phyloP scores from a whole-genome alignment of 352 stramenopile genomes.

The Phytophthora pistaciae region DNA sequence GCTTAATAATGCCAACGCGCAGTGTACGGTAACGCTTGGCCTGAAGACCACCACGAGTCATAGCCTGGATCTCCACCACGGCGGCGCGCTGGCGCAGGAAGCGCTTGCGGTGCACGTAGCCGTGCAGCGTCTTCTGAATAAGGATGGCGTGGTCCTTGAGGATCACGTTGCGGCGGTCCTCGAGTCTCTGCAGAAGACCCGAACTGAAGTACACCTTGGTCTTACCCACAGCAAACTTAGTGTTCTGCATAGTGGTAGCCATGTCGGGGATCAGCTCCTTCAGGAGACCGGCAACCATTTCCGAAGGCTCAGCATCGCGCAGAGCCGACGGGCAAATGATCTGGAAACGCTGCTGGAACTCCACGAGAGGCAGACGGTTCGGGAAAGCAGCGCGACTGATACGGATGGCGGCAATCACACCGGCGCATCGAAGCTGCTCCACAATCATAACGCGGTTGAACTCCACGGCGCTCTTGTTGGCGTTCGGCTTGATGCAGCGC shows the following conservation, averaged over 20 bases:
- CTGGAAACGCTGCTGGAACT: conserved; percentile 86
- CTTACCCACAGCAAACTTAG: conserved; percentile 80
- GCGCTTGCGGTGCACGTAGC: conserved; percentile 62
- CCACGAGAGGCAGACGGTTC: conserved; percentile 92
- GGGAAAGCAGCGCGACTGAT: conserved; percentile 90
- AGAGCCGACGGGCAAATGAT: conserved; percentile 84
- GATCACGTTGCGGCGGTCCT: conserved; percentile 85
- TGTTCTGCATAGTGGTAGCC: conserved; percentile 75
- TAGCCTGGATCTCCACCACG: conserved; percentile 61
- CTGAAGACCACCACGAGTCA: conserved; percentile 48
- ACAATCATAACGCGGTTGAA: conserved; percentile 92
- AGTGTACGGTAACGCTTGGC: conserved; percentile 57
- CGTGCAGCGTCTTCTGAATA: conserved; percentile 81
- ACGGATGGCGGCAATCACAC: conserved; percentile 91
- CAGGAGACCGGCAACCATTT: conserved; percentile 83
- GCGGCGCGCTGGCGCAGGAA: conserved; percentile 58
- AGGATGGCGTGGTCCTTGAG: conserved; percentile 78
- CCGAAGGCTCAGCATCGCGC: conserved; percentile 54
- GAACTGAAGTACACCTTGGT: conserved; percentile 90
- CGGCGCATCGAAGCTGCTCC: conserved; percentile 90
- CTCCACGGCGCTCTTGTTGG: conserved; percentile 82
- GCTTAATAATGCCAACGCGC: conserved; percentile 54
- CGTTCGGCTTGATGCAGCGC: conserved; percentile 93
- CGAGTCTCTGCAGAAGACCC: conserved; percentile 91
- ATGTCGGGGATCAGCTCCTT: conserved; percentile 77